Evolutionary conservation across 1,284 basidiomycete species (phyloP).

Genomic region (Trametes hirsuta): DNA sequence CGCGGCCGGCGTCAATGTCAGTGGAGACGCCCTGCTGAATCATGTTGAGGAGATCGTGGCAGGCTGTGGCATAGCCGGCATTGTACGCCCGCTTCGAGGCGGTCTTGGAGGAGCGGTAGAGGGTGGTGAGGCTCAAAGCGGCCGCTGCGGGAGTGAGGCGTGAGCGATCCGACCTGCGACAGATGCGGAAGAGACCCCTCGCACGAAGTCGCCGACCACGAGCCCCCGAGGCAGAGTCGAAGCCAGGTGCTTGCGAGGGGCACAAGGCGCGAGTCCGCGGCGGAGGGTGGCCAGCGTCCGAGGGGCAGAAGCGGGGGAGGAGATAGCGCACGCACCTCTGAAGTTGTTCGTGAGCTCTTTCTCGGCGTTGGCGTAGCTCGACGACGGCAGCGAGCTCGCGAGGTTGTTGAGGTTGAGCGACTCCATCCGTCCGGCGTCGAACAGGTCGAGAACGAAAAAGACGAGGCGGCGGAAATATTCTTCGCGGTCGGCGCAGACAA

Average conservation of each 20-base stretch:
- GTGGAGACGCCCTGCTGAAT: slow-evolving; percentile 73
- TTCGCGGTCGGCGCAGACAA: not conserved
- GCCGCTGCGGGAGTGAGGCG: slow-evolving; percentile 51
- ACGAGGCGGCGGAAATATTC: not conserved
- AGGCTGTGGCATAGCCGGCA: slow-evolving; percentile 74
- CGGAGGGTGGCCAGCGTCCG: no score
- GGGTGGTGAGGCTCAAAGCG: slow-evolving; percentile 78
- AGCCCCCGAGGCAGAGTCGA: not conserved
- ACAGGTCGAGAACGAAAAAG: not conserved
- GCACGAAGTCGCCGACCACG: not conserved
- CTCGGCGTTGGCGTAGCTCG: slow-evolving; percentile 65
- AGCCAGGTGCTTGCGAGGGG: not conserved
- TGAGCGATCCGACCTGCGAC: slow-evolving; percentile 1
- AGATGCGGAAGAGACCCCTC: not conserved
- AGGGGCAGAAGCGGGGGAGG: not conserved
- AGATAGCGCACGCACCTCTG: slow-evolving; percentile 53
- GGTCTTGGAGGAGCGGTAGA: slow-evolving; percentile 74
- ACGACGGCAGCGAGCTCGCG: slow-evolving; percentile 69
- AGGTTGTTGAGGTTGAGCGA: slow-evolving; percentile 77
- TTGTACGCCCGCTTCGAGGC: slow-evolving; percentile 78
- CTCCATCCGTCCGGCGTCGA: slow-evolving; percentile 45
- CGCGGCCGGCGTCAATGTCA: slow-evolving; percentile 37
- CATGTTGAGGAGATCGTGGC: slow-evolving; percentile 76
- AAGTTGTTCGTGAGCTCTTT: slow-evolving; percentile 80
- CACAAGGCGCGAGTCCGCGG: no score